phyloP scores from a whole-genome alignment of 139 green algal species.

The Coelastrella sp. region DNA sequence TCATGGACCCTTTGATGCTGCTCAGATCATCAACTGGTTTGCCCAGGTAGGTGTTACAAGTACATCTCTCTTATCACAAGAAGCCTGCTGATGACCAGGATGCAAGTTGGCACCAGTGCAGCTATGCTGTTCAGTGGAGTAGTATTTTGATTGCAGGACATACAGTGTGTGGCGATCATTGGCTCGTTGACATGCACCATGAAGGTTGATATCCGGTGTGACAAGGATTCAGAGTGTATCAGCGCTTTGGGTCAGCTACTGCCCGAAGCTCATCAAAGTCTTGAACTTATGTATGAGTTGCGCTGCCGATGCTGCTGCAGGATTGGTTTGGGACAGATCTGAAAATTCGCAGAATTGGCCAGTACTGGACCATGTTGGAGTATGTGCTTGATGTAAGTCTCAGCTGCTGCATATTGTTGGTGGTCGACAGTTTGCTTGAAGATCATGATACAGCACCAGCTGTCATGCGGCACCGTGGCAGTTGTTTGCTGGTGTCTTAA shows the following conservation, averaged over 20 bases:
- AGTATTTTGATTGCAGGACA: background rate
- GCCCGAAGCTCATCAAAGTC: background rate
- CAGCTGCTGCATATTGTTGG: too few species aligned
- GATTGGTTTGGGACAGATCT: constrained; percentile 51
- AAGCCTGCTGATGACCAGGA: background rate
- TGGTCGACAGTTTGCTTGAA: too few species aligned
- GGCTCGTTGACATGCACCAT: background rate
- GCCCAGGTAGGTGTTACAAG: background rate
- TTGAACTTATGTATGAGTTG: background rate
- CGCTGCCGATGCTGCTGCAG: constrained; percentile 10
- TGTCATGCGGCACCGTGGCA: too few species aligned
- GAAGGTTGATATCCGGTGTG: background rate
- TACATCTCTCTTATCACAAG: background rate
- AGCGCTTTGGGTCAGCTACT: background rate
- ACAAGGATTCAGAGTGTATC: background rate
- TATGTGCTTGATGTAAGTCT: constrained; percentile 40
- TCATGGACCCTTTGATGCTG: constrained; percentile 39
- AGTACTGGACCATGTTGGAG: constrained; percentile 50
- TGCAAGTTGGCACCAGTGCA: background rate
- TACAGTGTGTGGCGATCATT: too few species aligned
- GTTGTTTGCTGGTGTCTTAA: too few species aligned
- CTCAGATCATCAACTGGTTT: constrained; percentile 47
- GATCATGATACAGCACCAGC: too few species aligned
- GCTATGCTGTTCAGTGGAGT: background rate
- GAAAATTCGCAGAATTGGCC: constrained; percentile 38